These are phyloP conservation scores for Sorghum bicolor DNA, from an alignment of 176 grass and related monocot species.

Conservation along the genomic window Sorghum_bicolor_NCBIv3 NC_012871.2:71286501-71287000, in stretches of 20 bases:
- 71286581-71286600: neutral
- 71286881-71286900: neutral
- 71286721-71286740: slow-evolving; percentile 38
- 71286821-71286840: neutral
- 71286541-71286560: neutral
- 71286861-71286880: neutral
- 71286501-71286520: too few species aligned
- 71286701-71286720: slow-evolving; percentile 3
- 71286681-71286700: neutral
- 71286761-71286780: slow-evolving; percentile 73
- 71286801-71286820: neutral
- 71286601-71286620: neutral
- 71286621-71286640: neutral
- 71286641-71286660: too few species aligned
- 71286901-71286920: neutral
- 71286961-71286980: too few species aligned
- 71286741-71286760: slow-evolving; percentile 34
- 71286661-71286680: neutral
- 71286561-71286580: neutral
- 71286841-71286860: neutral
- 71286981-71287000: too few species aligned
- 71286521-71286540: neutral
- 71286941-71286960: neutral
- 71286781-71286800: neutral
- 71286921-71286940: neutral